Base-by-base conservation (phyloP, 2,329 filamentous ascomycete genomes). In the Diaporthe citri region DNA sequence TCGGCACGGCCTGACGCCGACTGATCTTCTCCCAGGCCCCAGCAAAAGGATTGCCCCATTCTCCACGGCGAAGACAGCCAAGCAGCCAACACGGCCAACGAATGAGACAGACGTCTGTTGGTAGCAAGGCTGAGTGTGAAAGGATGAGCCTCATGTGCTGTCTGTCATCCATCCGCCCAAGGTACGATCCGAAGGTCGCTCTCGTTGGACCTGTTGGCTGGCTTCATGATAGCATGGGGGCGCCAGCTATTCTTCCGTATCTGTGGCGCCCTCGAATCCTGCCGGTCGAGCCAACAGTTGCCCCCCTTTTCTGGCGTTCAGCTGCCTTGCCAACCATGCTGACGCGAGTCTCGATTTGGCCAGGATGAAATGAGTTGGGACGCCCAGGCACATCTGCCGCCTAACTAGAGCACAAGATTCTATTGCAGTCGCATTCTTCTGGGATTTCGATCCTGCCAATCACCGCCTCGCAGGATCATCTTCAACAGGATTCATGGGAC, bases 291-390 rank as follows among this genome's bases (percentile, higher is more conserved):
- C 28, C 28, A 39, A 39, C 36, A 39, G 17, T 22, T 7, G 9
- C 34, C 34, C 48, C 64, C 17, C 5, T 55, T 69, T 55, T 69
- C 39, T 52, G 22, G 31, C 64, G 34, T 52, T 31, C 48, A 55
- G 64, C 34, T 52, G 64, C 34, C 64, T 69, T 2, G 64, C 48
- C 64, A 55, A 41, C 46, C 62, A 36, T 36, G 48, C n/a, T 55
- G 48, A 55, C 64, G 64, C 64, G 64, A 69, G 64, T 52, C 64
- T 69, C 64, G 64, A 69, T 69, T 34, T 36, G 64, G 64, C 46
- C 64, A 69, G 3, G 64, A 69, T 41, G 46, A 69, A 69, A 69
- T 69, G 64, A 69, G 48, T 36, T 34, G 48, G 34, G 34, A 20
- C 48, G 62, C 43, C 62, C 43, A 48, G 6, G 59, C 59, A 31